Evolutionary conservation across 176 grass and related monocot species (phyloP).

Genomic region (Elymus sibiricus): DNA sequence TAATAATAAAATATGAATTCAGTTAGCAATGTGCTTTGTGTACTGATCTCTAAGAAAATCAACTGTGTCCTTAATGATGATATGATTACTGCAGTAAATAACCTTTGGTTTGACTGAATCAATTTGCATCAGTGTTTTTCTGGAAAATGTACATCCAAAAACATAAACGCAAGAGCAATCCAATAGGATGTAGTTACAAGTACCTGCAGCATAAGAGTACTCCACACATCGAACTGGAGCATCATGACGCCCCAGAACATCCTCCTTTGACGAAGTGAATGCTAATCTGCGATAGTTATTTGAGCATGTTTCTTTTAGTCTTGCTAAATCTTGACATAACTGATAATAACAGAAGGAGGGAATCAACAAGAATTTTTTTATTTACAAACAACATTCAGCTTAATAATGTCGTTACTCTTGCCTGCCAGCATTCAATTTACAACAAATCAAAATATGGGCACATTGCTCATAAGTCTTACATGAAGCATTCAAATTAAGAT

Average conservation of each 20-base stretch:
- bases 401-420: background rate
- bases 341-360: background rate
- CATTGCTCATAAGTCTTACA: background rate
- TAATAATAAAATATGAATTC: constrained; percentile 1
- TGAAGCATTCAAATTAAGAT: background rate
- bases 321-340: constrained; percentile 6
- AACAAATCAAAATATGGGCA: background rate
- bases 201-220: constrained; percentile 97
- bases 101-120: background rate
- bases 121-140: constrained; percentile 19
- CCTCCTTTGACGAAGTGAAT: constrained; percentile 78
- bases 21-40: background rate
- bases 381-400: background rate
- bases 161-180: background rate
- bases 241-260: constrained; percentile 88
- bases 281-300: constrained; percentile 57
- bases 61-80: background rate
- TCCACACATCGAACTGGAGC: constrained; percentile 91
- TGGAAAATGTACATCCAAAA: background rate
- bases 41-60: background rate
- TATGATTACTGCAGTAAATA: background rate
- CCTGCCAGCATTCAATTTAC: background rate
- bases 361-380: background rate
- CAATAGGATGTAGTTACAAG: background rate
- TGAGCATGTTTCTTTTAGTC: background rate